phyloP scores from a whole-genome alignment of 2,329 filamentous ascomycete genomes.

The Penicillium expansum region DNA sequence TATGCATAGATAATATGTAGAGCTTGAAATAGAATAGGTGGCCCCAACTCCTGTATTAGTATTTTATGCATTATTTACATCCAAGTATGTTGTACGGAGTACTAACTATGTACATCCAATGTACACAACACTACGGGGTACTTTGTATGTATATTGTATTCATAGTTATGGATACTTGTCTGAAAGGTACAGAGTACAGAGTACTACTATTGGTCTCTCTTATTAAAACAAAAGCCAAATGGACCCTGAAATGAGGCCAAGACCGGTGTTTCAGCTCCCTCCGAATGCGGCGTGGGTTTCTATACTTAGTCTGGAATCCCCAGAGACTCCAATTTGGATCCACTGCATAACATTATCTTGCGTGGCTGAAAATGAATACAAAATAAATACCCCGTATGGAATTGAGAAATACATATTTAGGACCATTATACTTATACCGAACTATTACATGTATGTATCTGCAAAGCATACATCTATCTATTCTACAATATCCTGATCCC shows the following conservation, averaged over 20 bases:
- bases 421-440: too few species aligned
- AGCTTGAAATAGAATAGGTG: background rate
- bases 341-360: background rate
- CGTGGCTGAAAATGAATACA: background rate
- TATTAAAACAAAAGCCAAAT: background rate
- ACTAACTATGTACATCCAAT: background rate
- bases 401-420: background rate
- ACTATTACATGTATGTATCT: background rate
- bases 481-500: background rate
- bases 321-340: background rate
- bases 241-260: conserved; percentile 6
- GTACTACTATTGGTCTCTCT: background rate
- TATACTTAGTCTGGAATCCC: conserved; percentile 7
- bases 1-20: background rate
- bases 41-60: background rate
- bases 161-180: background rate
- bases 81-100: background rate
- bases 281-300: conserved; percentile 7
- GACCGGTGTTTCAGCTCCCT: conserved; percentile 2
- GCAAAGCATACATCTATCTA: background rate
- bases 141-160: background rate
- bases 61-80: background rate
- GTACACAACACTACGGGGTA: background rate
- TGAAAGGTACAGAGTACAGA: background rate
- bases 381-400: background rate